These are phyloP conservation scores for Lasiodiplodia hormozganensis DNA, from an alignment of 2,329 filamentous ascomycete species.

Conservation along the genomic window DNA sequence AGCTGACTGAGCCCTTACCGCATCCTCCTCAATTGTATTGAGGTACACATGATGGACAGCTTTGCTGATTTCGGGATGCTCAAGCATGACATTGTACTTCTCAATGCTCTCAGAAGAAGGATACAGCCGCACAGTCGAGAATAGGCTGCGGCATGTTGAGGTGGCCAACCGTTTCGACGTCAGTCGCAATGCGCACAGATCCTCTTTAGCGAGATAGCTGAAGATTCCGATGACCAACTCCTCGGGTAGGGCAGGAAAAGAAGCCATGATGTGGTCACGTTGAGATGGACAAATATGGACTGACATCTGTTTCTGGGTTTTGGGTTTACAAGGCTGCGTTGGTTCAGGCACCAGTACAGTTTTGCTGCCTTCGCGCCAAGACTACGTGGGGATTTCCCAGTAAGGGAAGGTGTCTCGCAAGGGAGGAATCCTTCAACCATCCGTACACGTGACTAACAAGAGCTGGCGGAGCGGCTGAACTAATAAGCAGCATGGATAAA, in stretches of 20 bases:
- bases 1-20: not conserved
- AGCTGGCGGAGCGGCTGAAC: too few species aligned
- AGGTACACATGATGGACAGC: not conserved
- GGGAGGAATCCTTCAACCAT: too few species aligned
- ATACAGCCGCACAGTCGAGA: not conserved
- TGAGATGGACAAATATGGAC: not conserved
- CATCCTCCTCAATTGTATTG: not conserved
- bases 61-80: not conserved
- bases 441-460: too few species aligned
- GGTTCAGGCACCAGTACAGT: too few species aligned
- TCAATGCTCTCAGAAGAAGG: not conserved
- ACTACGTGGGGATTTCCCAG: too few species aligned
- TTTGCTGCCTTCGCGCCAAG: too few species aligned
- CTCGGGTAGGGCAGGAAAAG: not conserved
- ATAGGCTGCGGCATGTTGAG: not conserved
- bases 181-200: not conserved
- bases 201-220: not conserved
- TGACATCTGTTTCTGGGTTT: too few species aligned
- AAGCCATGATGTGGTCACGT: not conserved
- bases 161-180: not conserved
- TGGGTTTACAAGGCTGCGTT: too few species aligned
- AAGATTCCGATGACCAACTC: not conserved
- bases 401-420: too few species aligned
- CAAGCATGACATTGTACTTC: not conserved
- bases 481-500: too few species aligned